Conservation (phyloP, 768 basidiomycete species). For the Termitomyces sp. region DNA sequence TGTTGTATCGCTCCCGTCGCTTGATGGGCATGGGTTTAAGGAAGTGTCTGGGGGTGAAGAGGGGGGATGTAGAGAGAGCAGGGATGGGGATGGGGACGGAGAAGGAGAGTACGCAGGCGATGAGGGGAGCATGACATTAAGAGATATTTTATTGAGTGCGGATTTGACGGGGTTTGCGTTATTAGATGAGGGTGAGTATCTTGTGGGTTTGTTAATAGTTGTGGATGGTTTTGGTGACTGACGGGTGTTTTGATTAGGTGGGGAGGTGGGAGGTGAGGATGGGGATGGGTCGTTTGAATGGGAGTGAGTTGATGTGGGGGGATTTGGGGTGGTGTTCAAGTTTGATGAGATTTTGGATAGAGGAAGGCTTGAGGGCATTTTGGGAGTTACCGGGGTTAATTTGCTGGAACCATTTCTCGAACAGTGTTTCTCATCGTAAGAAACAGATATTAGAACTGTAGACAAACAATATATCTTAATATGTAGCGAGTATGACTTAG, state of each 20-base stretch:
- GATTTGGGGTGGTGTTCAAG: neutral
- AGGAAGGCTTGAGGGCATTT: no score
- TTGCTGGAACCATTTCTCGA: no score
- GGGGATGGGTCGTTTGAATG: slow-evolving; percentile 21
- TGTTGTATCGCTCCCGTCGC: slow-evolving; percentile 16
- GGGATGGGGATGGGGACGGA: slow-evolving; percentile 4
- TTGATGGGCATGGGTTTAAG: slow-evolving; percentile 10
- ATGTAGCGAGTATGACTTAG: no score
- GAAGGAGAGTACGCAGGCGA: slow-evolving; percentile 30
- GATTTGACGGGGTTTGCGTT: slow-evolving; percentile 38
- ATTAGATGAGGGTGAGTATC: slow-evolving; percentile 20
- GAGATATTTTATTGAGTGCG: slow-evolving; percentile 40
- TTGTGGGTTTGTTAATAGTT: no score
- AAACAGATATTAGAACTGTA: no score
- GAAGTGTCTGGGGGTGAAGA: neutral
- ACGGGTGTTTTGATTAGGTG: slow-evolving; percentile 3
- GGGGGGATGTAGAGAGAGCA: neutral
- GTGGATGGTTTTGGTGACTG: neutral
- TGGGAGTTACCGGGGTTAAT: no score
- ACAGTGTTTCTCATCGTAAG: no score
- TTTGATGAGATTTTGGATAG: neutral
- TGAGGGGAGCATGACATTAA: slow-evolving; percentile 44
- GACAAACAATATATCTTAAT: no score
- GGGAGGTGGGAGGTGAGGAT: slow-evolving; percentile 9
- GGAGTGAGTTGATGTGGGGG: slow-evolving; percentile 6